Conservation (phyloP, 1,139 yeast genomes). For the Wickerhamomyces sp. region DNA sequence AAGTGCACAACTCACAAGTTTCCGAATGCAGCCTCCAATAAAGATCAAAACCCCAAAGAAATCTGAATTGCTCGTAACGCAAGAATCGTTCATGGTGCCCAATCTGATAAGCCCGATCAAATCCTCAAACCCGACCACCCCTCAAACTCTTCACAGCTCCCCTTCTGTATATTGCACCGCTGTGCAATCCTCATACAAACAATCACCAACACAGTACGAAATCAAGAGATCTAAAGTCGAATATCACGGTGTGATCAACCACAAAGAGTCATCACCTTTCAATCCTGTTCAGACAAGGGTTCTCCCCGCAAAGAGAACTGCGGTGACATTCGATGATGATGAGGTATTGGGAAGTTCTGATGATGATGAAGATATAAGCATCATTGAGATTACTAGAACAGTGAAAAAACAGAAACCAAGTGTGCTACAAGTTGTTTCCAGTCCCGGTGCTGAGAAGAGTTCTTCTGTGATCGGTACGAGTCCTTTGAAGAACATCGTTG, state of each 20-base stretch:
- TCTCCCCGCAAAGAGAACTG: conserved; percentile 11
- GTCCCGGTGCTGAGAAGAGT: conserved; percentile 9
- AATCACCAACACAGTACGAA: conserved; percentile 5
- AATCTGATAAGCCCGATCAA: conserved; percentile 7
- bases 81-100: conserved; percentile 16
- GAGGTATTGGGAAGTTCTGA: conserved; percentile 16
- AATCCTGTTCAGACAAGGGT: conserved; percentile 12
- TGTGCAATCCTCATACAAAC: conserved; percentile 7
- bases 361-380: conserved; percentile 16
- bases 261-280: conserved; percentile 8
- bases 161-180: conserved; percentile 20
- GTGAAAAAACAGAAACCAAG: conserved; percentile 13
- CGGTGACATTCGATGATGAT: background rate
- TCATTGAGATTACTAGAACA: conserved; percentile 22
- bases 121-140: conserved; percentile 9
- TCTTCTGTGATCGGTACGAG: conserved; percentile 7
- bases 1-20: conserved; percentile 21
- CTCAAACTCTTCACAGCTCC: conserved; percentile 1
- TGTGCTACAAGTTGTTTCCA: conserved; percentile 21
- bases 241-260: conserved; percentile 13
- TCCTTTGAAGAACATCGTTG: background rate
- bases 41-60: conserved; percentile 14
- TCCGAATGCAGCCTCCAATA: conserved; percentile 17
- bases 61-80: conserved; percentile 7
- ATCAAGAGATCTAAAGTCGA: conserved; percentile 13